phyloP scores from a whole-genome alignment of 768 basidiomycete species.

The Tremella mesenterica region DNA sequence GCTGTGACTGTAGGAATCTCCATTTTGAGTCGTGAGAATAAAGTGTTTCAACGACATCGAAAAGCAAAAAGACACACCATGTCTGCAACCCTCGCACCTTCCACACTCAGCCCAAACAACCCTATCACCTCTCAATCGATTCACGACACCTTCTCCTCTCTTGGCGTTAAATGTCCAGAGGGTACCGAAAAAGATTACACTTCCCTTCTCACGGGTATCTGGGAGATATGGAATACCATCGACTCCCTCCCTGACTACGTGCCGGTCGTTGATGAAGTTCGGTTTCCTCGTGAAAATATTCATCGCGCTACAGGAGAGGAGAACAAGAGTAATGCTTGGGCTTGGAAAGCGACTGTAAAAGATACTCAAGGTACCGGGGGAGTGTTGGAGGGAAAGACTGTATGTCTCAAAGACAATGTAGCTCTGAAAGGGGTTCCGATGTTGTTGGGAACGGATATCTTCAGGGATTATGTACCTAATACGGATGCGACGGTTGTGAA shows the following conservation, averaged over 20 bases:
- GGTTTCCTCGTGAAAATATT: constrained; percentile 15
- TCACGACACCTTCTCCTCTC: constrained; percentile 2
- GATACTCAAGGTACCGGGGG: constrained; percentile 8
- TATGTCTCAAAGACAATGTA: constrained; percentile 48
- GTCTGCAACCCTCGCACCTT: constrained; percentile 17
- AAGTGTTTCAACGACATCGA: no score
- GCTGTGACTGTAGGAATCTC: no score
- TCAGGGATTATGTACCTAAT: constrained; percentile 43
- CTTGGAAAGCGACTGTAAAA: constrained; percentile 21
- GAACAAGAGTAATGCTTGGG: constrained; percentile 33
- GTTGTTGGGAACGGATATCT: constrained; percentile 47
- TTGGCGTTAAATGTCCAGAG: constrained; percentile 7
- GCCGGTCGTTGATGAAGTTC: constrained; percentile 17
- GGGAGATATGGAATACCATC: constrained; percentile 26
- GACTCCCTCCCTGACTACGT: constrained; percentile 23
- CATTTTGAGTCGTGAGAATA: no score
- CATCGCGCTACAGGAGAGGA: constrained; percentile 16
- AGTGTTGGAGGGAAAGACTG: constrained; percentile 45
- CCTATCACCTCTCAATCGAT: constrained; percentile 16
- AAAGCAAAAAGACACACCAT: no score
- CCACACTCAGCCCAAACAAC: constrained; percentile 17
- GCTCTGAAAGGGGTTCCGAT: constrained; percentile 48
- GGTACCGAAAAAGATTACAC: constrained; percentile 18
- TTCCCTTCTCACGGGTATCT: constrained; percentile 16
- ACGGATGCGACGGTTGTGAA: constrained; percentile 50